phyloP scores from a whole-genome alignment of 768 basidiomycete species.

The Dentipellis sp. region DNA sequence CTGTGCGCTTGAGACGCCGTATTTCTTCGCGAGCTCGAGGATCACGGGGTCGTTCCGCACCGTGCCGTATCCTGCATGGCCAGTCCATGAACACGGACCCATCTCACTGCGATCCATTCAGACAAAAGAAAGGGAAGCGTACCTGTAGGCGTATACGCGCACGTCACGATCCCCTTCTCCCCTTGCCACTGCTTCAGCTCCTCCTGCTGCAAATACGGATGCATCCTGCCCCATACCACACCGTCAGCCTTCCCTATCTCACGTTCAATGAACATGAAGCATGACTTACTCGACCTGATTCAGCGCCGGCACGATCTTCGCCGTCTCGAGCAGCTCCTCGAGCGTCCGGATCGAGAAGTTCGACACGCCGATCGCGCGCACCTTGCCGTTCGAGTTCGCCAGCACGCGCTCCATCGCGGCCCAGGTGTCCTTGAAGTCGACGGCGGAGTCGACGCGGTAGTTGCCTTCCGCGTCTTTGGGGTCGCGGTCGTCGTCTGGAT shows the following conservation, averaged over 20 bases:
- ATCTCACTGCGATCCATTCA: not conserved
- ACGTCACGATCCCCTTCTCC: slow-evolving; percentile 38
- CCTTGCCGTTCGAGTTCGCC: slow-evolving; percentile 60
- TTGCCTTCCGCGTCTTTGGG: slow-evolving; percentile 52
- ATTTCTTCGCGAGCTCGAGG: slow-evolving; percentile 35
- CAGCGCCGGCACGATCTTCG: slow-evolving; percentile 33
- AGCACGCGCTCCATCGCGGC: slow-evolving; percentile 70
- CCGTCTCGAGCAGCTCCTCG: slow-evolving; percentile 26
- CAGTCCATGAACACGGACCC: not conserved
- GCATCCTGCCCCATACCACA: slow-evolving; percentile 23
- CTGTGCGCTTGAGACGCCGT: slow-evolving; percentile 36
- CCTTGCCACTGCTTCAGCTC: slow-evolving; percentile 38
- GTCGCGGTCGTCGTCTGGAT: slow-evolving; percentile 31
- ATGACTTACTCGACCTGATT: slow-evolving; percentile 38
- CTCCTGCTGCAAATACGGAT: slow-evolving; percentile 43
- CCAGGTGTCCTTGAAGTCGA: slow-evolving; percentile 71
- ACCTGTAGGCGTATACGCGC: slow-evolving; percentile 43
- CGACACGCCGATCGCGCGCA: slow-evolving; percentile 42
- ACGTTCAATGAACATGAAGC: not conserved
- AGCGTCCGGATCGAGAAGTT: slow-evolving; percentile 45
- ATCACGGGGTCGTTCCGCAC: slow-evolving; percentile 40
- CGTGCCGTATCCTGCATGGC: slow-evolving; percentile 1
- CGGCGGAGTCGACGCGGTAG: slow-evolving; percentile 57
- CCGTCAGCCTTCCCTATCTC: not conserved
- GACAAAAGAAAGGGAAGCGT: not conserved